A percentile compares a stretch with the other conserved stretches of the same genome.
Conservation (phyloP, 2,329 filamentous ascomycete species). For the Huntiella moniliformis region DNA sequence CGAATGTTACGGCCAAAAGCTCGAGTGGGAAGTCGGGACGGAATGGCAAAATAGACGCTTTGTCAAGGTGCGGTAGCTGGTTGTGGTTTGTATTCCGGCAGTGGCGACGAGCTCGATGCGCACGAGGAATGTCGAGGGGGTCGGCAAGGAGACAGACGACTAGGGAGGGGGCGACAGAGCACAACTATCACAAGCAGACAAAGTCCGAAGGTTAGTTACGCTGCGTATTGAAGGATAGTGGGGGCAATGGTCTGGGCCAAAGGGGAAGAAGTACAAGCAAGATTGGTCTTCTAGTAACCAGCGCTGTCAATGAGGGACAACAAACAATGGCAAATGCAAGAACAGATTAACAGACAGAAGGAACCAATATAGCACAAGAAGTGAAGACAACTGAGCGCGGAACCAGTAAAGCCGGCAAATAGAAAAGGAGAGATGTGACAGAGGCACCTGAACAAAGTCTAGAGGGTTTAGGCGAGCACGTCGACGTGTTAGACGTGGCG, state of each 20-base stretch:
- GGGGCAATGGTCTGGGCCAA: background rate
- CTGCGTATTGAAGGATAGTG: too few species aligned
- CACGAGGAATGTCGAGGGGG: background rate
- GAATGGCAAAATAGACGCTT: background rate
- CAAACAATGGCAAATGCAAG: slow-evolving; percentile 8
- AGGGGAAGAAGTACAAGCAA: slow-evolving; percentile 10
- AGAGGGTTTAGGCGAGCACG: background rate
- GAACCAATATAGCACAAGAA: slow-evolving; percentile 8
- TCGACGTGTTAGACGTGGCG: slow-evolving; percentile 4
- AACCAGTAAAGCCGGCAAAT: background rate
- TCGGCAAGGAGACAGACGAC: background rate
- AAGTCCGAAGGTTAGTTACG: background rate
- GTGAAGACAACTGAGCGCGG: slow-evolving; percentile 1
- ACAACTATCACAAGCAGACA: slow-evolving; percentile 1
- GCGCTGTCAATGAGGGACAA: background rate
- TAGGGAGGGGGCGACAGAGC: slow-evolving; percentile 2
- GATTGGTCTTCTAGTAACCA: too few species aligned
- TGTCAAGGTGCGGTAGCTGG: background rate
- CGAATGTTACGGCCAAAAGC: slow-evolving; percentile 1
- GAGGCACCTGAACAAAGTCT: background rate
- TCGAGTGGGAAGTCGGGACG: slow-evolving; percentile 8
- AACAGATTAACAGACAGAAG: slow-evolving; percentile 13
- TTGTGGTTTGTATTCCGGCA: background rate
- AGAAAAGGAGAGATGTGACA: slow-evolving; percentile 6
- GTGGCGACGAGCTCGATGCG: slow-evolving; percentile 1